Evolutionary conservation across 257 asterid species (phyloP), one percentile per base, ranked within the genome.

Genomic region (Thymus mandschuricus): DNA sequence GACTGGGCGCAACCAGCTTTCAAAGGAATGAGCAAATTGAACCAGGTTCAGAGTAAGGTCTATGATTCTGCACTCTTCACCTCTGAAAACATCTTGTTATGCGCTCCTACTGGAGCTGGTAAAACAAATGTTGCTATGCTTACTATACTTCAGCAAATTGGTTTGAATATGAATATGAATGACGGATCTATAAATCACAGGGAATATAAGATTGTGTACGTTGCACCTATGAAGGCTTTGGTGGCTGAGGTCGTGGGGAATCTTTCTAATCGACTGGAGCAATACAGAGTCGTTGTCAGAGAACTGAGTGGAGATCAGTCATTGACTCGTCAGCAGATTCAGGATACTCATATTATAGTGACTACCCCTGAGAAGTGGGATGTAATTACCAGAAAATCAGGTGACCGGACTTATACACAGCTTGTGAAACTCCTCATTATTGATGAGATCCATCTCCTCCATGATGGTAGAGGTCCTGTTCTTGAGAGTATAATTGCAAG

Each of bases 291-390:
- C 49, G 63, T 62, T 52, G 89, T 85, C 55, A 85, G 75, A 59
- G 89, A 85, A 83, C 81, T 85, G 31, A 85, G 89, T 64, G 89
- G 89, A 73, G 89, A 85, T 74, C 87, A 85, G 70, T 54, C 87
- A 27, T 64, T 85, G 82, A 85, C 89, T 40, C 87, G 87, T 10
- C 89, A 85, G 79, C 89, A 85, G 79, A 85, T 85, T 60, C 84
- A 85, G 11, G 89, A 85, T 50, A 82, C 87, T 31, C 87, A 85
- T 66, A 85, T 85, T 67, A 85, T 85, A 49, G 89, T 85, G 71
- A 85, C 89, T 3, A 85, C 89, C 13, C 89, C 89, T 38, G 89
- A 85, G 78, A 85, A 85, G 82, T 85, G 89, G 89, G 89, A 85
- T 72, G 80, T 85, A 34, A 85, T 85, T 61, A 85, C 89, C 27